A percentile compares a stretch with the other conserved stretches of the same genome.
Conservation (phyloP, 768 basidiomycete species). For the Termitomyces sp. region DNA sequence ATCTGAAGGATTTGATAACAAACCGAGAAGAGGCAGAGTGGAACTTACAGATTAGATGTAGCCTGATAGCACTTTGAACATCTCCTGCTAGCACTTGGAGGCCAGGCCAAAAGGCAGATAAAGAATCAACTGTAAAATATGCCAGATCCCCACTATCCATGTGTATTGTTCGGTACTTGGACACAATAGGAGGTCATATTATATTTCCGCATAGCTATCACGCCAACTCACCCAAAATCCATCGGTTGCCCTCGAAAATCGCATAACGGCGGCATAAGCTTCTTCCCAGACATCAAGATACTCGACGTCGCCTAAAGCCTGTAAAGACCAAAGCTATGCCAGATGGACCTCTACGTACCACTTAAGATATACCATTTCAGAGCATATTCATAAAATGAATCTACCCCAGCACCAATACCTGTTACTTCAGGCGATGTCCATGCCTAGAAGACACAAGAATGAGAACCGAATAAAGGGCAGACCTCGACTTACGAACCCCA, state of each 20-base stretch:
- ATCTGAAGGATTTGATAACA: slow-evolving; percentile 38
- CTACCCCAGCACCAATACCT: slow-evolving; percentile 90
- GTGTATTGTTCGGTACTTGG: slow-evolving; percentile 87
- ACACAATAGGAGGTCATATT: not conserved
- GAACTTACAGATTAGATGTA: slow-evolving; percentile 79
- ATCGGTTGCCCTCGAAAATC: slow-evolving; percentile 74
- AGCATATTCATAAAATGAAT: slow-evolving; percentile 95
- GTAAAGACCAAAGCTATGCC: not conserved
- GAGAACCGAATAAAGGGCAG: not conserved
- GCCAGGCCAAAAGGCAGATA: slow-evolving; percentile 98
- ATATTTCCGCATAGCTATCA: not conserved
- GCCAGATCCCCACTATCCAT: slow-evolving; percentile 73
- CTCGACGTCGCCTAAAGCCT: slow-evolving; percentile 59
- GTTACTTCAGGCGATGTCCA: slow-evolving; percentile 79
- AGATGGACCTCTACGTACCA: slow-evolving; percentile 34
- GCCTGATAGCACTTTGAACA: slow-evolving; percentile 84
- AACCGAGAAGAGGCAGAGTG: not conserved
- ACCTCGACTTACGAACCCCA: slow-evolving; percentile 50
- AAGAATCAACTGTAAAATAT: slow-evolving; percentile 83
- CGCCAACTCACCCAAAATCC: slow-evolving; percentile 74
- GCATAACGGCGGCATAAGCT: slow-evolving; percentile 80
- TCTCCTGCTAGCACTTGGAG: slow-evolving; percentile 86
- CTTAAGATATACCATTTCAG: slow-evolving; percentile 90
- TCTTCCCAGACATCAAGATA: slow-evolving; percentile 86
- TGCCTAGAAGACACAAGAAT: slow-evolving; percentile 31